Base-by-base conservation (phyloP, 495 filamentous ascomycete species). In the Penicillium mononematosum region DNA sequence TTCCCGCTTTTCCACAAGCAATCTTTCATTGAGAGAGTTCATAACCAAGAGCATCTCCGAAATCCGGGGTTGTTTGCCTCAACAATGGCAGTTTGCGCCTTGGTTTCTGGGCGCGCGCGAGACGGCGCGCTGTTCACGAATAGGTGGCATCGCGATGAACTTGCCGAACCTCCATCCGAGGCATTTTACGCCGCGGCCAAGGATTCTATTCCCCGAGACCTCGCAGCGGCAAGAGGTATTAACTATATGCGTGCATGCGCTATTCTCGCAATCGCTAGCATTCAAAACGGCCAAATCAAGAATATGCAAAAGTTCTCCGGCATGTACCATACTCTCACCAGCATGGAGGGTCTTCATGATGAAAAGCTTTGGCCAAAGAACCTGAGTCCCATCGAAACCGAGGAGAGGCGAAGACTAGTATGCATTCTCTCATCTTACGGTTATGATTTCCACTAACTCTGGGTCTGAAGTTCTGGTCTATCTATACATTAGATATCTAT, bases 401-500 rank as follows among this genome's bases (percentile, higher is more conserved):
- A 82, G 55, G 71, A 80, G 55, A 61, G 79, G 25, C 67, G 78
- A 50, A 64, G 79, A 65, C 55, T 81, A 50, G 77, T 78, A 69
- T 54, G 38, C 27, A 41, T 29, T 29, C 20, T 3, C 29, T 27
- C 1, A 51, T 17, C n/a, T 31, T 22, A 39, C 2, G 24, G 1
- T 3, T 12, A 0, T 4, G 1, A 6, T 36, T 22, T 10, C n/a
- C 17, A 16, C 24, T 50, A 31, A 39, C 50, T 58, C 19, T 44
- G 9, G 14, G 39, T 32, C 7, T 14, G 14, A 31, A 79, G 72
- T 80, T 80, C 56, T 83, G 80, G 80, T 78, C 79, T 27, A 79
- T 78, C 32, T 83, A 83, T 57, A 75, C 73, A 5, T 55, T 83
- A 4, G 79, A 83, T 47, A 69, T 83, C 39, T 81, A 75, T 62